Percentiles rank a stretch among this genome's conserved stretches.
Evolutionary conservation across 805 yeast species (phyloP).

Genomic region (Schwanniomyces sp.): DNA sequence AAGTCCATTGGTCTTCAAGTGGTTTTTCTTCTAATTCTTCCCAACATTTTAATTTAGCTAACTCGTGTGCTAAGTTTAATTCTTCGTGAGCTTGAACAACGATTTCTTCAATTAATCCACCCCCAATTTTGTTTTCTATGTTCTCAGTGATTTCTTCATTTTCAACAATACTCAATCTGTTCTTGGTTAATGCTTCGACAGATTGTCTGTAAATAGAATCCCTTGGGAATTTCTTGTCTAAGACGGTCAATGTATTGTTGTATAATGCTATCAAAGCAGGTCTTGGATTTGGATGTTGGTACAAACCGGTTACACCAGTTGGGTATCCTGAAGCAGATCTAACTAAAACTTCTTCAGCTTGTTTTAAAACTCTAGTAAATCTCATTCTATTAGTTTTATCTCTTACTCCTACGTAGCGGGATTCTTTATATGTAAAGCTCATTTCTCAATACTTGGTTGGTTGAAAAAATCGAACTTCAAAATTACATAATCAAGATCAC

Average conservation of each 20-base stretch:
- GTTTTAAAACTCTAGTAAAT: conserved; percentile 41
- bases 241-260: conserved; percentile 61
- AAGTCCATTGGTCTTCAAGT: conserved; percentile 79
- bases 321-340: conserved; percentile 65
- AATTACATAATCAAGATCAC: background rate
- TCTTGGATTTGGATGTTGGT: conserved; percentile 80
- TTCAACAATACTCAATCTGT: conserved; percentile 68
- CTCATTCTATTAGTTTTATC: conserved; percentile 25
- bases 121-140: conserved; percentile 74
- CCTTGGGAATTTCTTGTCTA: conserved; percentile 63
- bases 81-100: conserved; percentile 83
- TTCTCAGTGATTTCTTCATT: conserved; percentile 57
- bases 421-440: background rate
- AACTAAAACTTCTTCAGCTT: conserved; percentile 54
- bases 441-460: conserved; percentile 1
- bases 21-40: conserved; percentile 80
- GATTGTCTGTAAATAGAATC: conserved; percentile 76
- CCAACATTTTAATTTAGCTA: conserved; percentile 74
- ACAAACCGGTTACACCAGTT: conserved; percentile 78
- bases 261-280: conserved; percentile 74
- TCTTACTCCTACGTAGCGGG: background rate
- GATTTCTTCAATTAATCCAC: conserved; percentile 82
- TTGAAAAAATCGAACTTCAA: background rate
- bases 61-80: conserved; percentile 60
- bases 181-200: conserved; percentile 66